A percentile compares a stretch with the other conserved stretches of the same genome.
phyloP scores from a whole-genome alignment of 257 asterid genomes.

The Eucommia ulmoides region DNA sequence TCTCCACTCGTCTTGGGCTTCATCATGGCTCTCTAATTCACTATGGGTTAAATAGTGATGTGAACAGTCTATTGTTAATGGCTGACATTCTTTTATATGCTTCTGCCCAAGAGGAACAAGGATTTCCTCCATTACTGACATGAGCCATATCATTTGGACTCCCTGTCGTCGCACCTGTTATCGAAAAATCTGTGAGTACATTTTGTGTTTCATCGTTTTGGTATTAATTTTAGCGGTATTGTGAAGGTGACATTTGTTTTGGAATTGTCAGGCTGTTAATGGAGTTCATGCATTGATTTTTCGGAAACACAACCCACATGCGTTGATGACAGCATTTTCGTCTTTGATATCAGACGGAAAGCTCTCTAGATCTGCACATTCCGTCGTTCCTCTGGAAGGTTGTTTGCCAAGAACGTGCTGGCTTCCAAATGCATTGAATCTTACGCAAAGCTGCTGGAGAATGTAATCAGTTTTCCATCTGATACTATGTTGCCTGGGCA shows the following conservation, averaged over 20 bases:
- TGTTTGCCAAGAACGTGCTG: conserved; percentile 73
- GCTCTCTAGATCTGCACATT: conserved; percentile 50
- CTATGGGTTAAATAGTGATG: conserved; percentile 60
- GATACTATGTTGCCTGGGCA: conserved; percentile 67
- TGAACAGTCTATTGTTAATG: conserved; percentile 68
- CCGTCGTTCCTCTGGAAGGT: conserved; percentile 62
- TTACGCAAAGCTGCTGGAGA: conserved; percentile 63
- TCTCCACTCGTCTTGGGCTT: conserved; percentile 64
- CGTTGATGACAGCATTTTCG: conserved; percentile 50
- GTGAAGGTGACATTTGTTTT: too few relatives aligned
- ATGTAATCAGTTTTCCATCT: conserved; percentile 73
- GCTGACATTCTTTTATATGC: conserved; percentile 80
- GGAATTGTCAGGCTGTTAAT: conserved; percentile 53
- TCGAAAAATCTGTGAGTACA: conserved; percentile 57
- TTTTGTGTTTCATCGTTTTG: conserved; percentile 7
- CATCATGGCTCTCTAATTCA: conserved; percentile 65
- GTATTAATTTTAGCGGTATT: too few relatives aligned
- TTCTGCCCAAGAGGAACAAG: conserved; percentile 88
- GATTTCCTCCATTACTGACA: conserved; percentile 68
- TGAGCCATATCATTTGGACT: conserved; percentile 92
- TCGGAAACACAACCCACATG: conserved; percentile 48
- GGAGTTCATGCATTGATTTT: conserved; percentile 74
- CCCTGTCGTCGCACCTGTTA: conserved; percentile 67
- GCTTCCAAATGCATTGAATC: conserved; percentile 64
- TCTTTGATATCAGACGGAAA: conserved; percentile 55